Conservation (phyloP, 495 filamentous ascomycete genomes). For the Penicillium salamii region DNA sequence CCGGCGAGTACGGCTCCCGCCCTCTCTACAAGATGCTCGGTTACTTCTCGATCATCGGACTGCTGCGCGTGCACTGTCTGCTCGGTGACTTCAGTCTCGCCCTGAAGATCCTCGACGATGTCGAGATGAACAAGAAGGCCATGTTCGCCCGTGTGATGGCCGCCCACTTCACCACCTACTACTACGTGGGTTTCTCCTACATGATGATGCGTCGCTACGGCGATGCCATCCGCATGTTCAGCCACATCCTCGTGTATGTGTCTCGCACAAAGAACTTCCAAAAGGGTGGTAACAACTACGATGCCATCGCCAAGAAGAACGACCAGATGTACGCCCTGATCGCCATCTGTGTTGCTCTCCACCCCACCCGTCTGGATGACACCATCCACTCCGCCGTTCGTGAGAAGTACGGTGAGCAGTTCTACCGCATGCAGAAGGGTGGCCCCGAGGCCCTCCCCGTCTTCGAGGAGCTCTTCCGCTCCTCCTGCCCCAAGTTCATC, state of each 20-base stretch:
- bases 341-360: conserved; percentile 96
- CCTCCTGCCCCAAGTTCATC: conserved; percentile 98
- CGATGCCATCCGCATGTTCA: conserved; percentile 99
- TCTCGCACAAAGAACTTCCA: conserved; percentile 99
- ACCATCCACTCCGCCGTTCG: conserved; percentile 97
- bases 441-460: conserved; percentile 92
- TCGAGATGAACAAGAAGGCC: conserved; percentile 99
- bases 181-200: conserved; percentile 99
- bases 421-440: conserved; percentile 89
- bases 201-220: conserved; percentile 99
- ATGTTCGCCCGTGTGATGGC: conserved; percentile 99
- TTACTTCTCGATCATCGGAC: conserved; percentile 97
- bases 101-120: conserved; percentile 97
- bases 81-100: conserved; percentile 97
- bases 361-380: conserved; percentile 94
- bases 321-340: conserved; percentile 99
- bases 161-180: conserved; percentile 99
- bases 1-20: conserved; percentile 91
- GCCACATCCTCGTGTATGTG: conserved; percentile 98
- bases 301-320: conserved; percentile 98
- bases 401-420: conserved; percentile 98
- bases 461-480: conserved; percentile 94
- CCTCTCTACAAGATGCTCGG: conserved; percentile 96
- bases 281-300: conserved; percentile 91
- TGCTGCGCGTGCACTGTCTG: conserved; percentile 93